Evolutionary conservation across 1,139 yeast species (phyloP), one percentile per base, ranked within the genome.

Genomic region (Geotrichum fermentans): DNA sequence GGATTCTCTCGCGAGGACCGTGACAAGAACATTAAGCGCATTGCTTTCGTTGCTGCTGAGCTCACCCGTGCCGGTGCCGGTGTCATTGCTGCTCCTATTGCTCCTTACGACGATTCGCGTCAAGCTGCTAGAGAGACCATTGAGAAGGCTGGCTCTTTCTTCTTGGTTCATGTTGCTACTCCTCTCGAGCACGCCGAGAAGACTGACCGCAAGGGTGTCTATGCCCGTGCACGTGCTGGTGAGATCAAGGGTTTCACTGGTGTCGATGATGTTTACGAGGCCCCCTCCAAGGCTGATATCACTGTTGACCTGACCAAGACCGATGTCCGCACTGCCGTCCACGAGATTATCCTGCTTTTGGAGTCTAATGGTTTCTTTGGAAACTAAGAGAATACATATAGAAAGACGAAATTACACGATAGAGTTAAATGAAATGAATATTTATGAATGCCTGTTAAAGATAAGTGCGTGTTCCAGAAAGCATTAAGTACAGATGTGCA

Each of bases 41-140:
- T 77, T 52, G 77, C 82, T 11, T 81, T 78, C 60, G 78, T 84
- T 49, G 79, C 90, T 48, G 78, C 83, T 55, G 97, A 90, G 71
- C 79, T 90, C 60, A 87, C 88, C 50, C 81, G 87, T 64, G 79
- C 96, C 29, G 97, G 97, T 49, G 74, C 95, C 16, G 97, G 96
- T 58, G 94, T 90, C 39, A 83, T 90, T 58, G 78, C 87, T 41
- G 78, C 83, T 8, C 77, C 79, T 47, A 72, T 77, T 54, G 76
- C 80, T 35, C 74, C 80, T 28, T 67, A 62, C 51, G 69, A 65
- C 39, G 66, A 64, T 44, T 64, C 72, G 37, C 66, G 75, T 43
- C 57, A 60, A 35, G 67, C 63, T 53, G 73, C 74, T 39, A 67
- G 68, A 47, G 62, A 62, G 40, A 64, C 70, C 32, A 68, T 76